Evolutionary conservation across 805 yeast genomes (phyloP).

Genomic region (Ogataea pilisensis): DNA sequence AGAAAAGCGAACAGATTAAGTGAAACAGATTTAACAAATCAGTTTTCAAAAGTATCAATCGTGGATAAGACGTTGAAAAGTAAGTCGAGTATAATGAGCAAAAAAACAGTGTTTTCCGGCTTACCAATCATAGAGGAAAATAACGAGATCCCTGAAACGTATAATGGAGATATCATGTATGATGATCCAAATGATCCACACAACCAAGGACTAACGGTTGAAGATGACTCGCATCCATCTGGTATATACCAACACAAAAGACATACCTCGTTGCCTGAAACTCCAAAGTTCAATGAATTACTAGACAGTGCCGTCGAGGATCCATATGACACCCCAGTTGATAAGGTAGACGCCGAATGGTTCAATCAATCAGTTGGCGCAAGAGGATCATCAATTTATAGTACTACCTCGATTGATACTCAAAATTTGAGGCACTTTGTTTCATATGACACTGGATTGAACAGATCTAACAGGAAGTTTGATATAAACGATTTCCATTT

Average conservation of each 20-base stretch:
- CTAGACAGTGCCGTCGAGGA: background rate
- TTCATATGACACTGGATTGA: constrained; percentile 30
- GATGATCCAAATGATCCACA: background rate
- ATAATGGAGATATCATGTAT: background rate
- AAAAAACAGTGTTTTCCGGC: background rate
- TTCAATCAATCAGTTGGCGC: background rate
- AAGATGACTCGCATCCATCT: background rate
- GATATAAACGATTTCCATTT: constrained; percentile 12
- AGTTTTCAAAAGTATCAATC: background rate
- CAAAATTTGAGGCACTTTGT: constrained; percentile 29
- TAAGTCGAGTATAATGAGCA: background rate
- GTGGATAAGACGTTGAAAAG: background rate
- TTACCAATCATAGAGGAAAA: constrained; percentile 8
- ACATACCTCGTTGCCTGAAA: constrained; percentile 24
- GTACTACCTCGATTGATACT: constrained; percentile 1
- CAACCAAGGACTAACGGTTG: background rate
- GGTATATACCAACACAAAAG: constrained; percentile 12
- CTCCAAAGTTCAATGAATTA: constrained; percentile 3
- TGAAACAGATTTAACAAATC: background rate
- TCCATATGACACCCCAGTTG: constrained; percentile 5
- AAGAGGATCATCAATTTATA: background rate
- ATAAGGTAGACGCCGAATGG: constrained; percentile 6
- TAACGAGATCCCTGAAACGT: background rate
- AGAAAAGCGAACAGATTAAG: background rate
- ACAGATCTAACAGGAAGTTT: constrained; percentile 5